phyloP scores from a whole-genome alignment of 2,329 filamentous ascomycete species.

The Curvularia hawaiiensis region DNA sequence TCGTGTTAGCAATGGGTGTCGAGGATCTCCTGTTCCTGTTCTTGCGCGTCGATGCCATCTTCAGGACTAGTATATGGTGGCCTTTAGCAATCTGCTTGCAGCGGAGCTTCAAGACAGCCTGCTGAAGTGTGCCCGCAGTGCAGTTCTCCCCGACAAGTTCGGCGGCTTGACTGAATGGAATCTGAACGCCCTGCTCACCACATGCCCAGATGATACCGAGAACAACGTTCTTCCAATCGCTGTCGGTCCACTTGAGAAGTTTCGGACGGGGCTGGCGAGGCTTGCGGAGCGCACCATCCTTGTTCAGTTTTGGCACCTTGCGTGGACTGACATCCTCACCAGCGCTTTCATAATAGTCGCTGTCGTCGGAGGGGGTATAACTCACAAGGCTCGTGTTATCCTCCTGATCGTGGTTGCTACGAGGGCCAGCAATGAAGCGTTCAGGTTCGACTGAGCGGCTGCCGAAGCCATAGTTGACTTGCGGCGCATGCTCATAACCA shows the following conservation, averaged over 20 bases:
- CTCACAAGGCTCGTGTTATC: conserved; percentile 13
- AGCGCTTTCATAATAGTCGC: conserved; percentile 23
- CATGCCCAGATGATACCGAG: conserved; percentile 41
- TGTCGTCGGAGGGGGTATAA: conserved; percentile 17
- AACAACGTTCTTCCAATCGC: conserved; percentile 35
- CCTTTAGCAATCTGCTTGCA: conserved; percentile 29
- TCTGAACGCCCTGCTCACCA: conserved; percentile 33
- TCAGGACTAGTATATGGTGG: conserved; percentile 26
- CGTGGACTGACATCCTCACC: conserved; percentile 15
- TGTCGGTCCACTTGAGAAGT: conserved; percentile 39
- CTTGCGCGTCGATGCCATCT: conserved; percentile 34
- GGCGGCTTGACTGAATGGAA: conserved; percentile 40
- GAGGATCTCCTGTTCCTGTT: conserved; percentile 7
- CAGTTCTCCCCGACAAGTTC: conserved; percentile 28
- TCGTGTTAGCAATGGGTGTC: conserved; percentile 15
- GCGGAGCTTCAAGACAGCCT: conserved; percentile 42
- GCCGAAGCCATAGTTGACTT: neutral
- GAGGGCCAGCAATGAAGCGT: neutral
- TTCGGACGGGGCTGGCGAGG: conserved; percentile 35
- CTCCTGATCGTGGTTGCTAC: conserved; percentile 1
- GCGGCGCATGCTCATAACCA: neutral
- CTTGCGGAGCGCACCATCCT: conserved; percentile 37
- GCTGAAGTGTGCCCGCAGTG: conserved; percentile 39
- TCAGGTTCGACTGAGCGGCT: neutral
- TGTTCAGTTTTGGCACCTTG: conserved; percentile 35